A percentile compares a stretch with the other conserved stretches of the same genome.
Conservation (phyloP, 2,329 filamentous ascomycete genomes). For the Pseudogymnoascus verrucosus region DNA sequence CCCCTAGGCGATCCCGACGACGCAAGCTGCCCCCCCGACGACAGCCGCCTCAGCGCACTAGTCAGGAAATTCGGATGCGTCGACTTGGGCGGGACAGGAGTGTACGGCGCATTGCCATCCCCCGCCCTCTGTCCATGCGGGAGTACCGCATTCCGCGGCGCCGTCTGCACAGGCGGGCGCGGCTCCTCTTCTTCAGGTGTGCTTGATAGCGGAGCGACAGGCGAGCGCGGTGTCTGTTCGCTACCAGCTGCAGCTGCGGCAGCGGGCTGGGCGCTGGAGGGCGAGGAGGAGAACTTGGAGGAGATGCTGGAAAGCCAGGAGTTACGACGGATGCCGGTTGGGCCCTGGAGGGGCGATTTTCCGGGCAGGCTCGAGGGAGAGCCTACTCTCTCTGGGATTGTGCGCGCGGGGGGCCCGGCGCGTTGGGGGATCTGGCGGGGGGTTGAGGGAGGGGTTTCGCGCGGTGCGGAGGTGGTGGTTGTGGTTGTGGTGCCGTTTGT, state of each 20-base stretch:
- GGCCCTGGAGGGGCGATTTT: neutral
- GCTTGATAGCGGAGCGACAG: neutral
- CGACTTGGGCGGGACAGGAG: constrained; percentile 64
- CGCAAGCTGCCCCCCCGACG: constrained; percentile 42
- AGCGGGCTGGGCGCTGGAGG: constrained; percentile 26
- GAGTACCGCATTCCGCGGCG: constrained; percentile 51
- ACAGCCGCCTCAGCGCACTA: constrained; percentile 72
- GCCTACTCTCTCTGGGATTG: neutral
- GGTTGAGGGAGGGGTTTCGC: constrained; percentile 11
- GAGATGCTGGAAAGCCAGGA: constrained; percentile 94
- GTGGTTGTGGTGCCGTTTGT: constrained; percentile 13
- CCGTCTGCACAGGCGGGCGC: constrained; percentile 40
- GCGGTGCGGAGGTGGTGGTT: constrained; percentile 13
- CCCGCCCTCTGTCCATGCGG: constrained; percentile 45
- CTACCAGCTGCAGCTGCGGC: constrained; percentile 20
- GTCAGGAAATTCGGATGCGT: constrained; percentile 66
- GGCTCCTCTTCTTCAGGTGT: constrained; percentile 16
- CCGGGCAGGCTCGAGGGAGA: neutral
- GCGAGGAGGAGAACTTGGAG: constrained; percentile 73
- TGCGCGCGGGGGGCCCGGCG: constrained; percentile 20
- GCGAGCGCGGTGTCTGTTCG: constrained; percentile 24
- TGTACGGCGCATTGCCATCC: constrained; percentile 59
- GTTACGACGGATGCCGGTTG: constrained; percentile 41
- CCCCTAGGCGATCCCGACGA: constrained; percentile 18
- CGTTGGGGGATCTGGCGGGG: constrained; percentile 21